These are phyloP conservation scores for Ophiostoma novo-ulmi DNA, from an alignment of 2,329 filamentous ascomycete species.

Conservation along the genomic window DNA sequence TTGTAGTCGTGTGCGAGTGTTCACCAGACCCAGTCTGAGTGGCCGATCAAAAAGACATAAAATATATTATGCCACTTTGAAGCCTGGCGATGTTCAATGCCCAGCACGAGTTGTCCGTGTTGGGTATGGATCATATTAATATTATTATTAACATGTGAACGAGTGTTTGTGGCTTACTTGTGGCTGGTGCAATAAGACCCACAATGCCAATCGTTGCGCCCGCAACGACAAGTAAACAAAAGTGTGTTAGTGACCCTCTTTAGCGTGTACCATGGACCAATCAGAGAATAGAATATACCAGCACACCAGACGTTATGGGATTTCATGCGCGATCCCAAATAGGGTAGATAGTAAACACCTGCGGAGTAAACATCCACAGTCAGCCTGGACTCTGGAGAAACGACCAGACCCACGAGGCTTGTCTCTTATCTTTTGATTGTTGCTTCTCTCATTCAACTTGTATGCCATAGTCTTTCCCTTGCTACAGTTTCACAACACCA, in stretches of 20 bases:
- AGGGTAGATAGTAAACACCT: not conserved
- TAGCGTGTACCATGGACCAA: not conserved
- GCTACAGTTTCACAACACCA: not conserved
- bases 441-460: not conserved
- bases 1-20: not conserved
- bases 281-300: not conserved
- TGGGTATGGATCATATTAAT: not conserved
- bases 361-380: conserved; percentile 11
- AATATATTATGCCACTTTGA: not conserved
- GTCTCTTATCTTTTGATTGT: not conserved
- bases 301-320: not conserved
- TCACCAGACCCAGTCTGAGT: not conserved
- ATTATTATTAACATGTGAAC: conserved; percentile 18
- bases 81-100: not conserved
- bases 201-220: conserved; percentile 19
- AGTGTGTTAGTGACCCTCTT: not conserved
- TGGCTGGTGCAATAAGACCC: not conserved
- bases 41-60: not conserved
- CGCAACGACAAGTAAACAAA: conserved; percentile 28
- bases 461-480: not conserved
- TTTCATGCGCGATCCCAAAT: not conserved
- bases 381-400: conserved; percentile 9
- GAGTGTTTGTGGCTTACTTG: not conserved
- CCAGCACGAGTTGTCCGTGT: not conserved
- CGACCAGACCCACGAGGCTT: conserved; percentile 1